A percentile compares a stretch with the other conserved stretches of the same genome.
Conservation (phyloP, 768 basidiomycete species). For the Leccinum incarnatum region DNA sequence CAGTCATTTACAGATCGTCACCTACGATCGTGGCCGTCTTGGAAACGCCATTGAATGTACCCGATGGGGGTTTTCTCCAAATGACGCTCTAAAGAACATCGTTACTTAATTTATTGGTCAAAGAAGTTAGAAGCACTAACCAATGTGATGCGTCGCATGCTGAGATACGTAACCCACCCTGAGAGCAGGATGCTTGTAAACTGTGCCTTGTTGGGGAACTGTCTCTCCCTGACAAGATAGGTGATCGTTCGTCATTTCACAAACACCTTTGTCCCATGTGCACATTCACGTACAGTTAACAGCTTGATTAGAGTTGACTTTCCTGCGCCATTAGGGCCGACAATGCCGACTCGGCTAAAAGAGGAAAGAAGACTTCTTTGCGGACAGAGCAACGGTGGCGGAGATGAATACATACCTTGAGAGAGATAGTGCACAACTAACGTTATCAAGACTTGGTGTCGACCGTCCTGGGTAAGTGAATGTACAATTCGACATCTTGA, state of each 20-base stretch:
- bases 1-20: conserved; percentile 20
- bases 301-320: conserved; percentile 96
- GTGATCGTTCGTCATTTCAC: conserved; percentile 13
- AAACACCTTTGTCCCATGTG: conserved; percentile 1
- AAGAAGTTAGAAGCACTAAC: conserved; percentile 35
- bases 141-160: conserved; percentile 96
- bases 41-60: conserved; percentile 99
- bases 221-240: conserved; percentile 70
- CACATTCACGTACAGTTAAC: conserved; percentile 58
- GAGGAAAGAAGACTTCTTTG: conserved; percentile 22
- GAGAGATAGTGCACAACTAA: conserved; percentile 90
- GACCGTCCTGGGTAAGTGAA: conserved; percentile 89
- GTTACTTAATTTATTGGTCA: conserved; percentile 21
- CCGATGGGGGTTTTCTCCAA: conserved; percentile 94
- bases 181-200: conserved; percentile 91
- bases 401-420: conserved; percentile 60
- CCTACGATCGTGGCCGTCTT: conserved; percentile 94
- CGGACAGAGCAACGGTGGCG: conserved; percentile 18
- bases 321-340: conserved; percentile 93
- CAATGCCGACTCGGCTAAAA: conserved; percentile 80
- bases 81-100: conserved; percentile 64
- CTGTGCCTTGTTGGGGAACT: conserved; percentile 83
- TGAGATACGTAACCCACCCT: conserved; percentile 97
- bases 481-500: conserved; percentile 88
- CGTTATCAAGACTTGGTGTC: conserved; percentile 78